These are phyloP conservation scores for Acacia melanoxylon DNA, from an alignment of 306 rosid species.

Conservation along the genomic window DNA sequence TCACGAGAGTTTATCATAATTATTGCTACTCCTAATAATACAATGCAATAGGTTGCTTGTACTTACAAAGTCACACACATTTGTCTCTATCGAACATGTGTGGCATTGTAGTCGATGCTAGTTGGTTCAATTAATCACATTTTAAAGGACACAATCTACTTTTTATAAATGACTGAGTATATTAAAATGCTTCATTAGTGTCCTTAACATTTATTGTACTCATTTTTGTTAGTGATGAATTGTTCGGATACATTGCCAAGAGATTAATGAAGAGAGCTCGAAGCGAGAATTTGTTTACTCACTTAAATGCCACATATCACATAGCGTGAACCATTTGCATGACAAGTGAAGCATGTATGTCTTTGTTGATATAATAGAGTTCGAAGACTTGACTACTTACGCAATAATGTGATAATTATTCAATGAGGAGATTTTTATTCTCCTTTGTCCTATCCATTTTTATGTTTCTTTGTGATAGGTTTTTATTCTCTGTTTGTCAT, in stretches of 20 bases:
- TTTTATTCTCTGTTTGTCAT: too few species aligned
- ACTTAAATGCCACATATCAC: slow-evolving; percentile 98
- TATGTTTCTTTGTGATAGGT: too few species aligned
- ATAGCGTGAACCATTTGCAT: slow-evolving; percentile 95
- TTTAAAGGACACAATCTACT: neutral
- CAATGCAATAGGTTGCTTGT: neutral
- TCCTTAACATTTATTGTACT: slow-evolving; percentile 21
- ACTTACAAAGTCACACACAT: neutral
- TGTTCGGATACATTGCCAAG: slow-evolving; percentile 83
- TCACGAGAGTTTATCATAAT: neutral
- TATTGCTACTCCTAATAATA: neutral
- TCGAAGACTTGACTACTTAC: slow-evolving; percentile 12
- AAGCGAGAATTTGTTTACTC: slow-evolving; percentile 92
- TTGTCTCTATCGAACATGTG: neutral
- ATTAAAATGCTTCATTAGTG: slow-evolving; percentile 17
- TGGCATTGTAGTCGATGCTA: slow-evolving; percentile 11
- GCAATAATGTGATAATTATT: neutral
- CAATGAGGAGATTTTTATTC: neutral
- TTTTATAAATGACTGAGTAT: neutral
- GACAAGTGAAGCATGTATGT: slow-evolving; percentile 99
- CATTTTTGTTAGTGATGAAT: slow-evolving; percentile 35
- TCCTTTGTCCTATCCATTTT: too few species aligned
- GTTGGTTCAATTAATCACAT: slow-evolving; percentile 14
- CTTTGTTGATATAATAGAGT: slow-evolving; percentile 1
- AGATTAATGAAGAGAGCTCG: slow-evolving; percentile 99